phyloP scores from a whole-genome alignment of 768 basidiomycete species.

The Paxillus ammoniavirescens region DNA sequence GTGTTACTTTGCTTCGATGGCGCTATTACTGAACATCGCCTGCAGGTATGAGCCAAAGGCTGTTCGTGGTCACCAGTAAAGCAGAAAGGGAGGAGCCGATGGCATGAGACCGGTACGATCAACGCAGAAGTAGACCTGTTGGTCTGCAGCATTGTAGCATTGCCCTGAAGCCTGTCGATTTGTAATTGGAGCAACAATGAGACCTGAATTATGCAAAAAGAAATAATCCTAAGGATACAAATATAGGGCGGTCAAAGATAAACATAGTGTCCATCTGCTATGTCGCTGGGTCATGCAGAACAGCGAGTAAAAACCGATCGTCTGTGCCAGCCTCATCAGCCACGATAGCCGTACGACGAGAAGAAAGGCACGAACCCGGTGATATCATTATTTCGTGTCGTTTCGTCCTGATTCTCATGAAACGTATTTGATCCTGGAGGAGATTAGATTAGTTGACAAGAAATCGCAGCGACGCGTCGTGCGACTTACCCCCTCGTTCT shows the following conservation, averaged over 20 bases:
- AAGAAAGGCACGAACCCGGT: conserved; percentile 49
- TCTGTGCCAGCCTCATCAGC: conserved; percentile 41
- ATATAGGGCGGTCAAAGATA: background rate
- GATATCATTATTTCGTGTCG: conserved; percentile 94
- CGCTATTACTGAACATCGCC: background rate
- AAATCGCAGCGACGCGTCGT: background rate
- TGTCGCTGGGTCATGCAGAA: conserved; percentile 74
- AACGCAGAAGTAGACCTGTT: conserved; percentile 2
- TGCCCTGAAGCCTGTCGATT: background rate
- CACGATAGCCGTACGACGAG: background rate
- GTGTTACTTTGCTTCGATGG: background rate
- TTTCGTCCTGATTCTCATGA: conserved; percentile 89
- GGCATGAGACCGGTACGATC: background rate
- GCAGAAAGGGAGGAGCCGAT: background rate
- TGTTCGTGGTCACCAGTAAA: conserved; percentile 18
- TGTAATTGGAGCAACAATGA: background rate
- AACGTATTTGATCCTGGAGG: conserved; percentile 76
- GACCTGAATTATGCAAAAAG: conserved; percentile 10
- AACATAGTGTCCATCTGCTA: conserved; percentile 13
- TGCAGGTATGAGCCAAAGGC: conserved; percentile 19
- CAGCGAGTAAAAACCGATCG: conserved; percentile 76
- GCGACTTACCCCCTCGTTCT: conserved; percentile 55
- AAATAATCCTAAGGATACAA: conserved; percentile 15
- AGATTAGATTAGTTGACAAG: background rate
- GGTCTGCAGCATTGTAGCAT: conserved; percentile 1